Conservation (phyloP, 306 rosid genomes). For the Vigna unguiculata region DNA sequence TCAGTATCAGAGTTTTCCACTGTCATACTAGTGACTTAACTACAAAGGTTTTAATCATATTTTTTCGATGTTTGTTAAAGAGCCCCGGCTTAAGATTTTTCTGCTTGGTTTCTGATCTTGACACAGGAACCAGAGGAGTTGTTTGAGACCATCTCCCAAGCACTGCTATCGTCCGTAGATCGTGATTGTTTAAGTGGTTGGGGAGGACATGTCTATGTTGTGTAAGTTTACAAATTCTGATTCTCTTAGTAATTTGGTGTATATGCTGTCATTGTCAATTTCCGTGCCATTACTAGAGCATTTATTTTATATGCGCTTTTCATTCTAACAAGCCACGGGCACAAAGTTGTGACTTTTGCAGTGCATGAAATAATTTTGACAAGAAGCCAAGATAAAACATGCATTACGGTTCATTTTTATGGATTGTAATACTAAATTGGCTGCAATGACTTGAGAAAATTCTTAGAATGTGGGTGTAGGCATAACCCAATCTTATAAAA, state of each 20-base stretch:
- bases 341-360: neutral
- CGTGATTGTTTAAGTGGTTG: conserved; percentile 99
- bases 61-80: conserved; percentile 5
- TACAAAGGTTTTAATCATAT: neutral
- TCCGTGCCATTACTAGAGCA: neutral
- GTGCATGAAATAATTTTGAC: conserved; percentile 3
- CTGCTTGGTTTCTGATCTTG: conserved; percentile 39
- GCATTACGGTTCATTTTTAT: neutral
- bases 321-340: conserved; percentile 15
- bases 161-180: conserved; percentile 91
- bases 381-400: neutral
- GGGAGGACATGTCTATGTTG: conserved; percentile 97
- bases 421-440: too few species aligned
- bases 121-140: conserved; percentile 92
- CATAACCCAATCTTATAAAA: too few species aligned
- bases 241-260: neutral
- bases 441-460: too few species aligned
- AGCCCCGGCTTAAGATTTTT: conserved; percentile 2
- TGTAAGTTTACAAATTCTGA: conserved; percentile 67
- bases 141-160: conserved; percentile 95
- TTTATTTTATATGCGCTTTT: conserved; percentile 20
- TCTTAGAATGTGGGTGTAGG: too few species aligned
- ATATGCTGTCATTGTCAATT: conserved; percentile 24
- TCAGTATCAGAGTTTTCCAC: conserved; percentile 24
- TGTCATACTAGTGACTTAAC: neutral